Evolutionary conservation across 371 early-diverging fungal species (phyloP), one percentile per base, ranked within the genome.

Genomic region (Choanephora cucurbitarum): DNA sequence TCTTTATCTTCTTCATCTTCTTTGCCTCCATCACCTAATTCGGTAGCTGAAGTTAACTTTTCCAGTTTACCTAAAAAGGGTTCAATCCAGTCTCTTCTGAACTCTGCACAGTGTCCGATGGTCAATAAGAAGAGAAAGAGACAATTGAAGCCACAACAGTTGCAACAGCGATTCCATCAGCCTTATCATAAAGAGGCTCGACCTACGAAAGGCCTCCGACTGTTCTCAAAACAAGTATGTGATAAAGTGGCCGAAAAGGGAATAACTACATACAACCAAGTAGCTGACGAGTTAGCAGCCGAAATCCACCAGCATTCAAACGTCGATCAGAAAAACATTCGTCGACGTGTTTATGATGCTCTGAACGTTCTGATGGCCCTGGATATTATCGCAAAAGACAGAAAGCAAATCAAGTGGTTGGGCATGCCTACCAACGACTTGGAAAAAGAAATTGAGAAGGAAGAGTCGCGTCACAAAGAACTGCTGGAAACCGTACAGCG

Each of bases 341-440:
- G 89, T 33, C 77, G 90, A 17, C 83, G 90, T 28, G 88, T 89
- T 0, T 90, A 90, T 52, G 90, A 90, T 69, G 90, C 90, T 21
- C 66, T 90, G 9, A 90, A 90, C 57, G 90, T 90, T 18, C 64
- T 89, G 44, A 83, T 85, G 75, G 89, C 90, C 0, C 64, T 88
- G 67, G 79, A 78, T 24, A 79, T 90, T 53, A 87, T 90, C 39
- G 69, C 67, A 10, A 87, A 86, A 60, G 84, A 80, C 45, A 77
- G 79, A 46, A 90, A 89, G 55, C 80, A 84, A 42, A 87, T 88
- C 52, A 66, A 67, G 32, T 88, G 88, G 88, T 64, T 81, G 13
- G 86, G 86, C 10, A 22, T 63, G 3, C 31, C 34, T 46, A 28
- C 39, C 11, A 15, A 33, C 21, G 14, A 24, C 8, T 10, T 60